These are phyloP conservation scores for Avena sativa DNA, from an alignment of 176 grass and related monocot genomes.

Conservation along the genomic window DNA sequence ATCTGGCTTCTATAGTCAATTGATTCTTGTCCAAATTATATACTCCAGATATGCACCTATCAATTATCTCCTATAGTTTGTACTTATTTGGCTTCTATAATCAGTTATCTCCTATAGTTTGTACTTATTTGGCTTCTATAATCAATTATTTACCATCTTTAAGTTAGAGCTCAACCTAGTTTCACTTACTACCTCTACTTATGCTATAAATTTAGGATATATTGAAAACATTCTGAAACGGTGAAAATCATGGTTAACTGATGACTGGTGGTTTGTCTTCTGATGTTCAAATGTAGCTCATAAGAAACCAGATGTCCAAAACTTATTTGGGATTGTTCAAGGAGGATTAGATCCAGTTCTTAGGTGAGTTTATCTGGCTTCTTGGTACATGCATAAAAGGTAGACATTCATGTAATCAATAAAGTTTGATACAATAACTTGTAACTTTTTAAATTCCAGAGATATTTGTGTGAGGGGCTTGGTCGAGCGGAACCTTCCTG, in stretches of 20 bases:
- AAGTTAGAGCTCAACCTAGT: constrained; percentile 30
- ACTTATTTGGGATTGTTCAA: constrained; percentile 99
- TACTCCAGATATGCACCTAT: too few relatives aligned
- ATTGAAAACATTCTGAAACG: constrained; percentile 32
- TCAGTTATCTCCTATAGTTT: too few relatives aligned
- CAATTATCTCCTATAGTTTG: too few relatives aligned
- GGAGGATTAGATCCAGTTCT: constrained; percentile 96
- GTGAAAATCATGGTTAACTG: constrained; percentile 35
- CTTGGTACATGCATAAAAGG: constrained; percentile 28
- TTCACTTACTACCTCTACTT: constrained; percentile 16
- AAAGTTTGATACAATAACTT: constrained; percentile 1
- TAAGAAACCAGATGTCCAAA: constrained; percentile 90
- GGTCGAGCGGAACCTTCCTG: constrained; percentile 91
- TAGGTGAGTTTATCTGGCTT: constrained; percentile 58
- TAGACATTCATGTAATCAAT: constrained; percentile 3
- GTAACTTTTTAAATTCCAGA: constrained; percentile 55
- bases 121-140: background rate
- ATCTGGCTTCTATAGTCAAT: too few relatives aligned
- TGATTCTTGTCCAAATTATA: too few relatives aligned
- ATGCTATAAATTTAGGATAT: constrained; percentile 29
- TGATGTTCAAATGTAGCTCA: constrained; percentile 78
- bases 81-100: too few relatives aligned
- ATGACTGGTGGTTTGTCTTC: constrained; percentile 24
- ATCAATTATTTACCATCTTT: background rate
- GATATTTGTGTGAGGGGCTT: constrained; percentile 88